Base-by-base conservation (phyloP, 768 basidiomycete species). In the Rhizopogon vinicolor region DNA sequence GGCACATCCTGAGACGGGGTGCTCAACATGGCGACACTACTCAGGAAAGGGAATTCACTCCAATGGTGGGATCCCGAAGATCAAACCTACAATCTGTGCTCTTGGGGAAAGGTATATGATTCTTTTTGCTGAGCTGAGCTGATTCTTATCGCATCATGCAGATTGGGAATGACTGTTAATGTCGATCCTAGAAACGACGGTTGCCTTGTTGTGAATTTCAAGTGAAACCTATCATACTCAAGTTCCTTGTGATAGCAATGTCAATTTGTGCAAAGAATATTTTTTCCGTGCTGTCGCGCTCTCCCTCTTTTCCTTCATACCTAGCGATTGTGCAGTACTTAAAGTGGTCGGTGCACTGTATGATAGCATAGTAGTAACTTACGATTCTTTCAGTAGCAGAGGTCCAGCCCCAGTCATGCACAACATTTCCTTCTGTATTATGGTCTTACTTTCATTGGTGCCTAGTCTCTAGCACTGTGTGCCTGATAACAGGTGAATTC, bases 51-150 rank as follows among this genome's bases (percentile, higher is more conserved):
- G 91, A 10, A 75, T 90, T 25, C 93, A 97, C 68, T 91, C 88
- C 16, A 72, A 76, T 29, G 78, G 79, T 4, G 85, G 87, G 43
- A 75, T 79, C 7, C 86, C 89, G 1, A 94, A 92, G 71, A 78
- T 95, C 62, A 91, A 88, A 65, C 93, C 93, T 33, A 92, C 93
- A 4, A 87, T 97, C 51, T 85, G 89, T 64, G 83, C 86, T 22
- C 73, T 92, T 40, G 89, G 94, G 79, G 71, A 78, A 62, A 90
- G 86, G 87, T 89, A 61, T 44, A 78, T 35, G 48, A 25, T 25
- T 25, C 4, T 22, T 22, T 5, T 61, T 14, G 25, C 40, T 52
- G 22, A 6, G 22, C n/a, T 29, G n/a, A 22, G 10, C 3, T 3
- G 16, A 19, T 19, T 9, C 29, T n/a, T 9, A 33, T 5, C 29